Conservation (phyloP, 2,329 filamentous ascomycete species). For the Waltergamsia citrina region DNA sequence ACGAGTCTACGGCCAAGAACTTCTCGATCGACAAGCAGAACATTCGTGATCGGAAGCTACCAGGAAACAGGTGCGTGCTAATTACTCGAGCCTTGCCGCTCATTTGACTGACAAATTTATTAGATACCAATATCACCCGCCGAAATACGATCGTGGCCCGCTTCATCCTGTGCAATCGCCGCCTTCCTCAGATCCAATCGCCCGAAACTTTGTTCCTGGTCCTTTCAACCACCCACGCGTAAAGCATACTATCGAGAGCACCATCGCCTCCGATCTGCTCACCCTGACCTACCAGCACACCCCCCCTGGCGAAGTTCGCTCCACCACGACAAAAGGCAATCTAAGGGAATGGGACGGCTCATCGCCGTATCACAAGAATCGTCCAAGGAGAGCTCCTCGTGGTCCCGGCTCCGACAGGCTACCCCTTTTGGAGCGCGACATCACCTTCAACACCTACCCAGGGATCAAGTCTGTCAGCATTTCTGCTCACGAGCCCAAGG, state of each 20-base stretch:
- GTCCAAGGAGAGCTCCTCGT: conserved; percentile 74
- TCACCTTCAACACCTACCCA: conserved; percentile 79
- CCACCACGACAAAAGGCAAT: conserved; percentile 45
- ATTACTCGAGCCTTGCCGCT: neutral
- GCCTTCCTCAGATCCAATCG: conserved; percentile 75
- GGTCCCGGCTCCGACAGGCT: conserved; percentile 58
- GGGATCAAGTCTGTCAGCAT: conserved; percentile 73
- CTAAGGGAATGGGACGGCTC: conserved; percentile 81
- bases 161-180: conserved; percentile 89
- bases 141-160: conserved; percentile 89
- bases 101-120: neutral
- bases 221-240: conserved; percentile 84
- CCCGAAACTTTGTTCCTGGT: conserved; percentile 80
- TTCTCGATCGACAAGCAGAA: conserved; percentile 28
- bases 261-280: conserved; percentile 79
- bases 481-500: conserved; percentile 63
- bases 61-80: conserved; percentile 33
- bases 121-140: conserved; percentile 91
- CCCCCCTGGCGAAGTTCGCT: conserved; percentile 60
- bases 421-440: conserved; percentile 60
- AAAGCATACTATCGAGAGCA: conserved; percentile 82
- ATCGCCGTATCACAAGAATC: conserved; percentile 90
- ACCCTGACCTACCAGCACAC: conserved; percentile 80
- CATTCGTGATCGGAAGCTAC: conserved; percentile 27
- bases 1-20: conserved; percentile 24